Conservation (phyloP, 78 protist genomes). For the Planoprotostelium fungivorum region DNA sequence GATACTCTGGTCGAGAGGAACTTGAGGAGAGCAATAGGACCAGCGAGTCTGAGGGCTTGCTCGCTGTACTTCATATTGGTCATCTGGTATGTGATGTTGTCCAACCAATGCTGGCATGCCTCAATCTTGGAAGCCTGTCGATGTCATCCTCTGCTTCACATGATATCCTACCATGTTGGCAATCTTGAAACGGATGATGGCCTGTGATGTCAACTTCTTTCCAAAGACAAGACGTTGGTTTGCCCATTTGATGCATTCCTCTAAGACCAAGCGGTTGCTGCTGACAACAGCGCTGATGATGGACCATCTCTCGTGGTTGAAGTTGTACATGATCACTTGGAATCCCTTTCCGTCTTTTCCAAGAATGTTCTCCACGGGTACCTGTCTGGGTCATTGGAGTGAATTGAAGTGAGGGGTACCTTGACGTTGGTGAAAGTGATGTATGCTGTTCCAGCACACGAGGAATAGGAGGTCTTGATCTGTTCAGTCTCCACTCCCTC, state of each 20-base stretch:
- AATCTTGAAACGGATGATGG: neutral
- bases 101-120: constrained; percentile 43
- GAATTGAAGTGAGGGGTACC: neutral
- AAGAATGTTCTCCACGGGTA: constrained; percentile 4
- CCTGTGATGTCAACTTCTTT: neutral
- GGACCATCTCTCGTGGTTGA: constrained; percentile 9
- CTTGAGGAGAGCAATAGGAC: constrained; percentile 36
- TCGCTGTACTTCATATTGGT: neutral
- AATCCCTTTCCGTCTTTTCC: constrained; percentile 4
- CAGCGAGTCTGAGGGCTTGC: constrained; percentile 16
- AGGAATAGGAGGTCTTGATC: neutral
- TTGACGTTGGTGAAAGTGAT: constrained; percentile 1
- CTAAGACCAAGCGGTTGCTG: neutral
- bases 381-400: neutral
- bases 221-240: neutral
- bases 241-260: constrained; percentile 4
- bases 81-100: constrained; percentile 32
- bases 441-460: constrained; percentile 2
- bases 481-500: neutral
- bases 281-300: neutral
- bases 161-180: neutral
- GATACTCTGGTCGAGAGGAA: neutral
- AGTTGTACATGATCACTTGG: constrained; percentile 10
- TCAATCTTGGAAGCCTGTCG: constrained; percentile 32
- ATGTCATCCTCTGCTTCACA: neutral